Conservation (phyloP, 805 yeast genomes). For the Martiniozyma abietophila region DNA sequence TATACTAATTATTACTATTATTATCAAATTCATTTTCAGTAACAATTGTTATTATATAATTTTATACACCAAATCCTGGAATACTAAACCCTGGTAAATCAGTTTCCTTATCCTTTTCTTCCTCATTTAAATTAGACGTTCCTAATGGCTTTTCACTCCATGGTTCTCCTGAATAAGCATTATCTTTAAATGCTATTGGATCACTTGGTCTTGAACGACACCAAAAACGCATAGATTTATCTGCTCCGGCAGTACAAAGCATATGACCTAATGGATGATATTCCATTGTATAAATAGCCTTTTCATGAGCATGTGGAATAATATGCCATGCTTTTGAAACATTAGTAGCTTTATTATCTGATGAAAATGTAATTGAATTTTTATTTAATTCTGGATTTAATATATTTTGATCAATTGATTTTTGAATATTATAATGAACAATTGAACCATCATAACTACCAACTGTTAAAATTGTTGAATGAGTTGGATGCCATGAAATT, state of each 20-base stretch:
- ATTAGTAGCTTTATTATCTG: neutral
- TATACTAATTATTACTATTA: too few relatives aligned
- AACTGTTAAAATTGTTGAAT: conserved; percentile 66
- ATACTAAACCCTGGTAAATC: conserved; percentile 15
- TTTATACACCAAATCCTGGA: conserved; percentile 4
- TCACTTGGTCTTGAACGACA: conserved; percentile 87
- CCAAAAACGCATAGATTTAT: conserved; percentile 91
- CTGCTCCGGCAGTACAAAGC: conserved; percentile 87
- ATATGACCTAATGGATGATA: conserved; percentile 94
- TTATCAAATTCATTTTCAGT: too few relatives aligned
- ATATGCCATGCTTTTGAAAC: conserved; percentile 29
- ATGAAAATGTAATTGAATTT: neutral
- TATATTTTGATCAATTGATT: conserved; percentile 36
- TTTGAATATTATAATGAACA: conserved; percentile 62
- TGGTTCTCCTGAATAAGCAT: conserved; percentile 51
- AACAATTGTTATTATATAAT: neutral
- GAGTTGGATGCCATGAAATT: conserved; percentile 88
- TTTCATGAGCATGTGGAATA: conserved; percentile 91
- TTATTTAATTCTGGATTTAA: neutral
- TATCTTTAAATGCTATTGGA: conserved; percentile 70
- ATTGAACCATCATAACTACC: conserved; percentile 89
- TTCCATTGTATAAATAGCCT: conserved; percentile 80
- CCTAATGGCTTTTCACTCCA: conserved; percentile 13
- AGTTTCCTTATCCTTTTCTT: conserved; percentile 7
- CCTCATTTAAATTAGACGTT: too few relatives aligned